phyloP scores from a whole-genome alignment of 2,329 filamentous ascomycete genomes.

The Clarireedia homoeocarpa region DNA sequence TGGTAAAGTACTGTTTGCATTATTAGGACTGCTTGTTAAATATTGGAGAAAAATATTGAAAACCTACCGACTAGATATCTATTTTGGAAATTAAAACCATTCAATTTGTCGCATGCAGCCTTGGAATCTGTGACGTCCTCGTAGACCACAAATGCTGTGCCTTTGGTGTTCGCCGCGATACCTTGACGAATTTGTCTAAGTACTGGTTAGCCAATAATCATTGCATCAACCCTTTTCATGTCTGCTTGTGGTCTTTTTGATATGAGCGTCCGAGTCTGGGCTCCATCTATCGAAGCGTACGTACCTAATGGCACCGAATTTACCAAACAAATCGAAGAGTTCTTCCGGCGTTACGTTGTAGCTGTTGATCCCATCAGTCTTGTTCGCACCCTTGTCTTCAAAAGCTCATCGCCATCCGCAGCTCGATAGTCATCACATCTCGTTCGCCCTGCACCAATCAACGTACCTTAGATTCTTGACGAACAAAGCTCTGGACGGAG shows the following conservation, averaged over 20 bases:
- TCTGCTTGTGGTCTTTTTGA: not conserved
- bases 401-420: slow-evolving; percentile 15
- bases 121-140: slow-evolving; percentile 99
- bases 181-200: slow-evolving; percentile 93
- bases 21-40: slow-evolving; percentile 8
- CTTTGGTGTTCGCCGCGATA: slow-evolving; percentile 94
- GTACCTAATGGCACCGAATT: slow-evolving; percentile 92
- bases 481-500: slow-evolving; percentile 81
- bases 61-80: slow-evolving; percentile 92
- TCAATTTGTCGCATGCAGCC: slow-evolving; percentile 97
- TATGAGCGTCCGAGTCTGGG: not conserved
- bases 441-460: not conserved
- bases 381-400: slow-evolving; percentile 48
- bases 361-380: slow-evolving; percentile 45
- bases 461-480: slow-evolving; percentile 97
- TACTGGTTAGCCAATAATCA: slow-evolving; percentile 10
- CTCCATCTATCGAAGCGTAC: slow-evolving; percentile 28
- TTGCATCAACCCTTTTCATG: not conserved
- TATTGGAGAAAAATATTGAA: not conserved
- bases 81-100: slow-evolving; percentile 99
- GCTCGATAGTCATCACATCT: not conserved
- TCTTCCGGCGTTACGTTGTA: slow-evolving; percentile 99
- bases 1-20: slow-evolving; percentile 56
- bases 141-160: slow-evolving; percentile 98
- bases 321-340: slow-evolving; percentile 97